Base-by-base conservation (phyloP, 208 protist species). In the Leishmania gerbilli region DNA sequence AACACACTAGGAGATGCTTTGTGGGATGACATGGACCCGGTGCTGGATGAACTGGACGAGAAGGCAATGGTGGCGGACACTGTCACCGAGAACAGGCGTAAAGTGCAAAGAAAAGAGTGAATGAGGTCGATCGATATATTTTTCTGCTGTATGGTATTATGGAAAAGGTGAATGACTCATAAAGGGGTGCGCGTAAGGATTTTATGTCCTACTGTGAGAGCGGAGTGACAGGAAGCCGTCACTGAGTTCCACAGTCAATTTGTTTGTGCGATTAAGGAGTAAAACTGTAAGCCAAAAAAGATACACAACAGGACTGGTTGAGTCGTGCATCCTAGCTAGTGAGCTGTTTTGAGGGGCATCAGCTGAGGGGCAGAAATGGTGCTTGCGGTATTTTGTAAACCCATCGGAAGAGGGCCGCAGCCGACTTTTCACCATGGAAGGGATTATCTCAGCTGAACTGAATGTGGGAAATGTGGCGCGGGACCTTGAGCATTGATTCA, bases 11-110 rank as follows among this genome's bases (percentile, higher is more conserved):
- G 93, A 40, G 90, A 95, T 80, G 87, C 93, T 71, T 71, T 96
- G 3, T 96, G 93, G 91, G 93, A 96, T 80, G 91, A 94, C 77
- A 96, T 96, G 93, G 93, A 96, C 82, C 93, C 93, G 42, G 89
- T 96, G 9, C 76, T 94, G 13, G 93, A 96, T 77, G 89, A 90
- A 1, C 85, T 95, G 3, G 91, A 87, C 24, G 89, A 93, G 19
- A 19, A 64, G 21, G 21, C 13, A 31, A 69, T 11, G 31, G 76
- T 53, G 71, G 42, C 2, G 60, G 51, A 75, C 1, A 34, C 62
- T 15, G 21, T 0, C 0, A 5, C 6, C 13, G 53, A 79, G n/a
- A 72, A 42, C n/a, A 79, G 67, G 40, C 71, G 31, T 11, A 82
- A 83, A 56, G 31, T 53, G 6, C 74, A 58, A 2, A 55, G 76